Base-by-base conservation (phyloP, 2,329 filamentous ascomycete species). In the Fusarium xyrophilum region DNA sequence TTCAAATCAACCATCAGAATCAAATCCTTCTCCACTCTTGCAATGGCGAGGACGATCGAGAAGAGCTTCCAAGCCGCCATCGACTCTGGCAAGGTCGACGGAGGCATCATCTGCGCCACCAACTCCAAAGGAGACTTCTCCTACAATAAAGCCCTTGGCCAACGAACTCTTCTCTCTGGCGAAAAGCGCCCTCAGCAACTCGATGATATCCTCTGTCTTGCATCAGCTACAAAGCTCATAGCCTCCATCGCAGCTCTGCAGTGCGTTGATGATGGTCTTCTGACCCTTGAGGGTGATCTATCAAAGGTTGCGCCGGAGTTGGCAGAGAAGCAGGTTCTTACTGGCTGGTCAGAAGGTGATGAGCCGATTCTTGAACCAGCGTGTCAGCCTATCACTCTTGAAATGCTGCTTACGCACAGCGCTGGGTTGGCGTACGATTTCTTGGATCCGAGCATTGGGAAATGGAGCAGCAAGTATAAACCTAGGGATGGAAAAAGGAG, bases 161-260 rank as follows among this genome's bases (percentile, higher is more conserved):
- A 79, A 25, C 78, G 82, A 19, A 81, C 76, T 9, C 72, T 83
- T 4, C 69, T 82, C 0, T 80, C 81, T 0, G 78, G 78, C 4
- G 78, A 83, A 46, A 81, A 79, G 42, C 61, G 59, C 0, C 77
- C 81, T 0, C 77, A 80, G 17, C 70, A 74, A 27, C 63, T 78
- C 2, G 80, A 81, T 58, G 75, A 79, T 38, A 72, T 81, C 7
- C 51, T 81, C 11, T 80, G 63, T 47, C 63, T 82, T 0, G 79
- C 78, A 5, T 82, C 78, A 6, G 77, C 74, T 5, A 80, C 76
- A 28, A 83, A 83, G 62, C 74, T 89, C 5, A 64, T 86, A 55
- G 81, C 85, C 4, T 80, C 81, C 3, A 81, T 89, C 53, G 82
- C 85, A 5, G 81, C 81, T 2, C 70, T 89, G n/a, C 84, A 87